Evolutionary conservation across 192 early-diverging fungal genomes (phyloP).

Genomic region (Phlyctochytrium planicorne): DNA sequence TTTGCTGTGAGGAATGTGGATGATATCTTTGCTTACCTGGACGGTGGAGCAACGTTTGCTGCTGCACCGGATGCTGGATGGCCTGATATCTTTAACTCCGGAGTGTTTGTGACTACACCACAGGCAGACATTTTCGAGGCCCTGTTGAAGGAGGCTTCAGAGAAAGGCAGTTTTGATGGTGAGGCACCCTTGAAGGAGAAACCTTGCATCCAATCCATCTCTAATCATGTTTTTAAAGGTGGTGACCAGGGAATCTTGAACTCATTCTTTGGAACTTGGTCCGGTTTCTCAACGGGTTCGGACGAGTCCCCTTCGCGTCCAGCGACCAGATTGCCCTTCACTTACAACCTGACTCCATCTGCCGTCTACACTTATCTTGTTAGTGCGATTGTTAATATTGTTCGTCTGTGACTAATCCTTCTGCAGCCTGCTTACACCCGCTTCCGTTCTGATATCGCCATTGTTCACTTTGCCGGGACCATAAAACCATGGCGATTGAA

Average conservation of each 20-base stretch:
- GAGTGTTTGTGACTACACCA: constrained; percentile 80
- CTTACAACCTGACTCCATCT: constrained; percentile 85
- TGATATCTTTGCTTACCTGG: constrained; percentile 66
- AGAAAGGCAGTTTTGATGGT: constrained; percentile 84
- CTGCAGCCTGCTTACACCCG: constrained; percentile 70
- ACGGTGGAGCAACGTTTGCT: constrained; percentile 54
- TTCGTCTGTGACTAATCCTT: constrained; percentile 27
- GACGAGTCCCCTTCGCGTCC: neutral
- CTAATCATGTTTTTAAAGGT: constrained; percentile 43
- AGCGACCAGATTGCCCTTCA: constrained; percentile 75
- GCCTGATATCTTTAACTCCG: constrained; percentile 98
- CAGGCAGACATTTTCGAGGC: constrained; percentile 48
- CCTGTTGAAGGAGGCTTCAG: constrained; percentile 49
- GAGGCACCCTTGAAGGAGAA: constrained; percentile 20
- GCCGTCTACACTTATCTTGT: constrained; percentile 71
- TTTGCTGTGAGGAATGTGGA: constrained; percentile 80
- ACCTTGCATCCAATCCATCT: neutral
- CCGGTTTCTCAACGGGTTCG: constrained; percentile 24
- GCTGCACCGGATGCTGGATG: constrained; percentile 92
- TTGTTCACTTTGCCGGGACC: constrained; percentile 87
- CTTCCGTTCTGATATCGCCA: constrained; percentile 69
- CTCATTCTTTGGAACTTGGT: constrained; percentile 80
- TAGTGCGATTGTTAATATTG: neutral
- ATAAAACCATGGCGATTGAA: constrained; percentile 88
- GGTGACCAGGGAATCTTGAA: constrained; percentile 96